Percentiles rank a stretch among this genome's conserved stretches.
Evolutionary conservation across 2,329 filamentous ascomycete species (phyloP).

Genomic region (Fusarium sp.): DNA sequence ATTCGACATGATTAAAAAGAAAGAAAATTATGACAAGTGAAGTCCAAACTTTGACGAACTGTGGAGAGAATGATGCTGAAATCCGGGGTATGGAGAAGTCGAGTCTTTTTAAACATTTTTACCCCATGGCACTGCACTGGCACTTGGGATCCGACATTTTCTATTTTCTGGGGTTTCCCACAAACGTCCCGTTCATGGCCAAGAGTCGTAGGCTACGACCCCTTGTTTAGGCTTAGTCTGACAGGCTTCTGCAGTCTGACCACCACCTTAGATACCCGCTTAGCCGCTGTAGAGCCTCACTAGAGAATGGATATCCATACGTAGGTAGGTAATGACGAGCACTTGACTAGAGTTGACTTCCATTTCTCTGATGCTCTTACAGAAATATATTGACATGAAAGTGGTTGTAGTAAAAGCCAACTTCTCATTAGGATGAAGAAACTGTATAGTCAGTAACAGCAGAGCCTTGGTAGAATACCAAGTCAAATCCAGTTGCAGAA

Average conservation of each 20-base stretch:
- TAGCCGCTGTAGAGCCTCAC: conserved; percentile 14
- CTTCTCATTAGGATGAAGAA: too few relatives aligned
- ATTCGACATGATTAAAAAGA: conserved; percentile 16
- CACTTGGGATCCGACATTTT: background rate
- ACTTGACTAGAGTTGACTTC: background rate
- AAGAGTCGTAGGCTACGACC: conserved; percentile 16
- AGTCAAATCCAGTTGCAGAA: too few relatives aligned
- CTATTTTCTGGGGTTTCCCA: conserved; percentile 26
- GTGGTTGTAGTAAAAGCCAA: too few relatives aligned
- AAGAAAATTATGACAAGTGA: background rate
- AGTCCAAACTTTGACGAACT: conserved; percentile 1
- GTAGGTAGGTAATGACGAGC: background rate
- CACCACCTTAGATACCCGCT: conserved; percentile 5
- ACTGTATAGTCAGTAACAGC: too few relatives aligned
- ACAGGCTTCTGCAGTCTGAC: background rate
- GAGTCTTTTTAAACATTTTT: conserved; percentile 28
- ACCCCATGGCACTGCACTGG: conserved; percentile 13
- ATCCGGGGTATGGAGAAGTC: conserved; percentile 28
- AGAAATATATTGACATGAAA: too few relatives aligned
- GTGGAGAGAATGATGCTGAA: conserved; percentile 18
- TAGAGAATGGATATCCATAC: background rate
- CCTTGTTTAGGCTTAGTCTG: conserved; percentile 3
- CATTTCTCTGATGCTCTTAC: too few relatives aligned
- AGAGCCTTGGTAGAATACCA: too few relatives aligned
- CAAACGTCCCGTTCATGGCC: background rate